Conservation (phyloP, 106 monocot genomes). For the Dioscorea zingiberensis region DNA sequence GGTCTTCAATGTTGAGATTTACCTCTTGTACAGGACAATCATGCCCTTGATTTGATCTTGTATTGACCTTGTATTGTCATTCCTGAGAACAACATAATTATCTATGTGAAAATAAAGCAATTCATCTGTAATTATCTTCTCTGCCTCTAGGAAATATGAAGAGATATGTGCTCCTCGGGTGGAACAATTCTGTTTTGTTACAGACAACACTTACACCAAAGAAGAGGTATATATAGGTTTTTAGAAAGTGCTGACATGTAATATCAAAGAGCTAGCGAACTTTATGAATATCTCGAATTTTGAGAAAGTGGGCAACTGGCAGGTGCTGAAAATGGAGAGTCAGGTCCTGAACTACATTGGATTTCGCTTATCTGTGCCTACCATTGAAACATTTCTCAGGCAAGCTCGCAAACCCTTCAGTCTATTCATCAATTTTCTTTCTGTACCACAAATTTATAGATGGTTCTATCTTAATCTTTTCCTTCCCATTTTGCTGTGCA, state of each 20-base stretch:
- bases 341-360: constrained; percentile 48
- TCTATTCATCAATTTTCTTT: not conserved
- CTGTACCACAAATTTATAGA: not conserved
- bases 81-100: no score
- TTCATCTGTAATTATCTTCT: no score
- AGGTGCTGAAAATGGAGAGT: constrained; percentile 85
- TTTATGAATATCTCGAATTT: no score
- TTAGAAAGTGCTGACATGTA: no score
- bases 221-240: constrained; percentile 39
- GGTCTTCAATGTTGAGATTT: no score
- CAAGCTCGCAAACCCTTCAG: not conserved
- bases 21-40: no score
- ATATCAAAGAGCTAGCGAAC: no score
- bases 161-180: constrained; percentile 80
- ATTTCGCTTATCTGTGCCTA: constrained; percentile 70
- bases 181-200: constrained; percentile 84
- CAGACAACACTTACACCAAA: constrained; percentile 69
- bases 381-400: constrained; percentile 89
- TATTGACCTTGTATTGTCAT: no score
- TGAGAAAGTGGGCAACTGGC: no score
- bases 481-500: constrained; percentile 14
- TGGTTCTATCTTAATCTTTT: not conserved
- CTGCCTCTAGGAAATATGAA: constrained; percentile 71
- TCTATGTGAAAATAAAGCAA: no score
- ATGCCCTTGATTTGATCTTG: no score